Conservation (phyloP, 495 filamentous ascomycete genomes). For the Daldinia caldariorum region DNA sequence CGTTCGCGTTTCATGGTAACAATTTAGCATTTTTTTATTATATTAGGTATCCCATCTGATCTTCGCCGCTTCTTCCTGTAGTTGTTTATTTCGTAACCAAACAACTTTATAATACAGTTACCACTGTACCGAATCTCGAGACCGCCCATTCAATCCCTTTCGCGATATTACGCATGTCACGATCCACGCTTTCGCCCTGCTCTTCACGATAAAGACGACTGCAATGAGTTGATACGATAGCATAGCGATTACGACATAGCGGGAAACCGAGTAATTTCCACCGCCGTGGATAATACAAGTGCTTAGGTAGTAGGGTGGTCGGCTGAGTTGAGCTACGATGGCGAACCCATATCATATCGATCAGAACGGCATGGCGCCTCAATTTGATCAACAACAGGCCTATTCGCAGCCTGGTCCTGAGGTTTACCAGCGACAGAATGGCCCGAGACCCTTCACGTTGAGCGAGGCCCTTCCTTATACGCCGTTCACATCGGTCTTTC, state of each 20-base stretch:
- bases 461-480: slow-evolving; percentile 91
- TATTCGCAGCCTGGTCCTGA: slow-evolving; percentile 25
- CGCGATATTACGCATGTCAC: slow-evolving; percentile 33
- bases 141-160: background rate
- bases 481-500: slow-evolving; percentile 86
- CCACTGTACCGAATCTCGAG: background rate
- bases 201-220: slow-evolving; percentile 23
- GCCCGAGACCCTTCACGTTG: slow-evolving; percentile 61
- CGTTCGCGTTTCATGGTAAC: slow-evolving; percentile 24
- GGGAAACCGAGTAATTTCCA: slow-evolving; percentile 20
- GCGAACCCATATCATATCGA: slow-evolving; percentile 46
- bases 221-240: slow-evolving; percentile 33
- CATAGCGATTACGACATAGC: slow-evolving; percentile 20
- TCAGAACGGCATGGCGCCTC: slow-evolving; percentile 43
- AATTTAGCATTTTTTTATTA: background rate
- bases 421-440: slow-evolving; percentile 27
- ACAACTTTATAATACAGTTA: background rate
- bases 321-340: slow-evolving; percentile 43
- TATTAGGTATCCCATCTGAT: no score
- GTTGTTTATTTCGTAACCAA: background rate
- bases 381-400: slow-evolving; percentile 36
- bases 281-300: slow-evolving; percentile 30
- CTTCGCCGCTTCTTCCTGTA: slow-evolving; percentile 1
- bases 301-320: no score
- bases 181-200: slow-evolving; percentile 11